phyloP scores from a whole-genome alignment of 495 filamentous ascomycete genomes.

The Rusavskia elegans region DNA sequence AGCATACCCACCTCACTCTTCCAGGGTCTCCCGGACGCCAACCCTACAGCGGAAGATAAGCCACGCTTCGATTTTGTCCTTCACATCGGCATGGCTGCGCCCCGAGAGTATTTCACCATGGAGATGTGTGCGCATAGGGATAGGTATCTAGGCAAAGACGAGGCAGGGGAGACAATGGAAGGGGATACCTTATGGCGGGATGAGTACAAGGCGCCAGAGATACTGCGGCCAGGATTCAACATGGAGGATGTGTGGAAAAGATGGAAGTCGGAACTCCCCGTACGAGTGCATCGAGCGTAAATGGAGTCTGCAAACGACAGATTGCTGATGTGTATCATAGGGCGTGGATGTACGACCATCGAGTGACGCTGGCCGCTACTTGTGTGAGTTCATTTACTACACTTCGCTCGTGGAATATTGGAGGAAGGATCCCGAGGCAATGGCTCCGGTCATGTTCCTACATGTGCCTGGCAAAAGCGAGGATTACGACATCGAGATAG shows the following conservation, averaged over 20 bases:
- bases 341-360: slow-evolving; percentile 45
- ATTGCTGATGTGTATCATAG: slow-evolving; percentile 7
- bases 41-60: slow-evolving; percentile 20
- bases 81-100: slow-evolving; percentile 71
- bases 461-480: slow-evolving; percentile 55
- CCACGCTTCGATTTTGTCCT: slow-evolving; percentile 47
- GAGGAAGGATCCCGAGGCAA: slow-evolving; percentile 4
- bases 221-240: slow-evolving; percentile 32
- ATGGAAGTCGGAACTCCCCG: slow-evolving; percentile 33
- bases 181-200: slow-evolving; percentile 31
- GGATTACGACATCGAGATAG: slow-evolving; percentile 37
- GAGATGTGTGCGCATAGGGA: slow-evolving; percentile 59
- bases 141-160: slow-evolving; percentile 55
- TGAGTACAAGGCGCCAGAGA: slow-evolving; percentile 20
- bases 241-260: slow-evolving; percentile 34
- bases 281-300: too few relatives aligned
- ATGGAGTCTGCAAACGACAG: too few relatives aligned
- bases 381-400: slow-evolving; percentile 83
- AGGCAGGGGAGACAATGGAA: slow-evolving; percentile 42
- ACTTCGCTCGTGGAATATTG: slow-evolving; percentile 37
- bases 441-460: slow-evolving; percentile 50
- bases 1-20: neutral
- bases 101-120: slow-evolving; percentile 48
- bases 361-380: slow-evolving; percentile 61
- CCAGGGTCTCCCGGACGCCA: slow-evolving; percentile 9